phyloP scores from a whole-genome alignment of 768 basidiomycete species.

The Lactarius hengduanensis region DNA sequence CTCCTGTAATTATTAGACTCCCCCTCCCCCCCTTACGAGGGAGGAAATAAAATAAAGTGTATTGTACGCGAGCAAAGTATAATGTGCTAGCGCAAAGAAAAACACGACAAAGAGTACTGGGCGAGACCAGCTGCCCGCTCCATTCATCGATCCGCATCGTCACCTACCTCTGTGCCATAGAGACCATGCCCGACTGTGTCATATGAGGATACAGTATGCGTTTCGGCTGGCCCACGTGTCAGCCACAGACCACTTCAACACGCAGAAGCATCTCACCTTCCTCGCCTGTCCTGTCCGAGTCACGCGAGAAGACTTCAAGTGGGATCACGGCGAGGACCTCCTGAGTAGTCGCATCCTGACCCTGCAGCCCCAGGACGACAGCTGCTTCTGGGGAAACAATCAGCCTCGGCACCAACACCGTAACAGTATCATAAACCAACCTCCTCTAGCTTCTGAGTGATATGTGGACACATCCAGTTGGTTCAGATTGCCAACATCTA shows the following conservation, averaged over 20 bases:
- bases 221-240: not conserved
- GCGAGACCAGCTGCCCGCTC: too few species aligned
- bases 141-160: too few species aligned
- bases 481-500: not conserved
- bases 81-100: too few species aligned
- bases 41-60: too few species aligned
- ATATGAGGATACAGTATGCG: not conserved
- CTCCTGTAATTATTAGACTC: too few species aligned
- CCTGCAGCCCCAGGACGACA: not conserved
- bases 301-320: not conserved
- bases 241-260: not conserved
- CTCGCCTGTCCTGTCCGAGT: not conserved
- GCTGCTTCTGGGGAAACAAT: not conserved
- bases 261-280: not conserved
- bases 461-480: constrained; percentile 1
- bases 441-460: not conserved
- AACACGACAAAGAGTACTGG: too few species aligned
- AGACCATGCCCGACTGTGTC: too few species aligned
- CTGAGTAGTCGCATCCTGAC: not conserved
- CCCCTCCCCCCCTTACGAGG: too few species aligned
- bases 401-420: not conserved
- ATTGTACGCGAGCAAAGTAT: too few species aligned
- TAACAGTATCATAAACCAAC: not conserved
- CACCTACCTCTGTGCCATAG: too few species aligned
- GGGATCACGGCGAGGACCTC: not conserved